A percentile compares a stretch with the other conserved stretches of the same genome.
Conservation (phyloP, 2,329 filamentous ascomycete genomes). For the Pezicula rhizophila region DNA sequence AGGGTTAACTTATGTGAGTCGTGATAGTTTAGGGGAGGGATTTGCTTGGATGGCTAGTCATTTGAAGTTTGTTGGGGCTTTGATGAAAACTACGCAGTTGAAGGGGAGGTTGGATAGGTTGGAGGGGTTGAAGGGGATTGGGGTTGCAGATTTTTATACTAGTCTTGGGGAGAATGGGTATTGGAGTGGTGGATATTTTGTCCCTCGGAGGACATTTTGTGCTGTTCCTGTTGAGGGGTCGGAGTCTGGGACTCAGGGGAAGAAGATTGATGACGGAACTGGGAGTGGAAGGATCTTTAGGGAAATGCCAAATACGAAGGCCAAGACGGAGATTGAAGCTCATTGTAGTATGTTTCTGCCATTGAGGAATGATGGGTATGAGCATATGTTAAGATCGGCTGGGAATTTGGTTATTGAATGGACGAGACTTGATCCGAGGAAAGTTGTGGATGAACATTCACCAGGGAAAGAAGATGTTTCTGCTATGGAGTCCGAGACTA, state of each 20-base stretch:
- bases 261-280: neutral
- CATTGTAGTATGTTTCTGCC: constrained; percentile 23
- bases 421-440: constrained; percentile 12
- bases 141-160: constrained; percentile 70
- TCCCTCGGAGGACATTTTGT: constrained; percentile 72
- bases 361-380: constrained; percentile 18
- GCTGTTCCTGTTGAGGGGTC: constrained; percentile 47
- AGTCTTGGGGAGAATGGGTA: constrained; percentile 67
- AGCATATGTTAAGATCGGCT: constrained; percentile 13
- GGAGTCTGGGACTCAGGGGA: too few species aligned
- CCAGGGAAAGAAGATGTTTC: constrained; percentile 10
- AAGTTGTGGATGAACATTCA: constrained; percentile 16
- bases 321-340: constrained; percentile 20
- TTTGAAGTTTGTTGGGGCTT: constrained; percentile 76
- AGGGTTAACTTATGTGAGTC: constrained; percentile 50
- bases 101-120: constrained; percentile 60
- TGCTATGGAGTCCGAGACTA: constrained; percentile 10
- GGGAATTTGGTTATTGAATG: constrained; percentile 12
- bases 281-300: constrained; percentile 10
- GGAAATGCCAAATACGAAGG: constrained; percentile 15
- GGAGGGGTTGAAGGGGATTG: constrained; percentile 54
- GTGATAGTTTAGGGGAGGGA: constrained; percentile 57
- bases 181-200: constrained; percentile 53
- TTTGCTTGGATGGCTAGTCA: constrained; percentile 77
- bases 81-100: constrained; percentile 69